Evolutionary conservation across 1,284 basidiomycete genomes (phyloP).

Genomic region (Cystobasidiaceae sp.): DNA sequence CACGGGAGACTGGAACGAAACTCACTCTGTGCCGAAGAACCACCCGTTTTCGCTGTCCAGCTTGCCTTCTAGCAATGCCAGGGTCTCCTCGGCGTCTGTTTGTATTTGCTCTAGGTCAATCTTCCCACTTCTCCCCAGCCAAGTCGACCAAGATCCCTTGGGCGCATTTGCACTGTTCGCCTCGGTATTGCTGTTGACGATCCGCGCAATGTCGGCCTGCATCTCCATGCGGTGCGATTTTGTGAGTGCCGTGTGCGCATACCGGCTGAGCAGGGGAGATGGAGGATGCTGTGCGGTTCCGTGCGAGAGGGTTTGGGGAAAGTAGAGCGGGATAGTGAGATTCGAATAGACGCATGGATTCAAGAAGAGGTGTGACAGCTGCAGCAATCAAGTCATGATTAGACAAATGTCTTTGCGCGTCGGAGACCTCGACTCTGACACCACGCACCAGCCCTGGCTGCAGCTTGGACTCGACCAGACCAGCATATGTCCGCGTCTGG

Average conservation of each 20-base stretch:
- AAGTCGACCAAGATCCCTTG: neutral
- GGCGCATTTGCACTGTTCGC: no score
- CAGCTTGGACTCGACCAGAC: constrained; percentile 19
- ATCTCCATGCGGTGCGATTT: constrained; percentile 17
- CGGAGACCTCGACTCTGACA: no score
- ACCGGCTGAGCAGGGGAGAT: constrained; percentile 13
- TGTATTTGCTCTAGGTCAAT: constrained; percentile 25
- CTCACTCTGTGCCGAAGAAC: constrained; percentile 30
- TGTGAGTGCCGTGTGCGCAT: constrained; percentile 9
- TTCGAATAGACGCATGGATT: constrained; percentile 15
- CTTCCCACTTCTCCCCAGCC: constrained; percentile 13
- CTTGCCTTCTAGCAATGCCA: constrained; percentile 22
- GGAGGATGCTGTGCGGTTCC: constrained; percentile 23
- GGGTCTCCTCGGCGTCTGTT: constrained; percentile 11
- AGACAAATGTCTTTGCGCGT: neutral
- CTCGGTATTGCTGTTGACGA: no score
- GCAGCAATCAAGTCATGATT: no score
- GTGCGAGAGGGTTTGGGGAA: constrained; percentile 24
- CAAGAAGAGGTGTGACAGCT: constrained; percentile 30
- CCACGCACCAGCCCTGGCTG: constrained; percentile 22
- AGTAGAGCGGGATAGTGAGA: constrained; percentile 25
- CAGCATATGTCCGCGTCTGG: constrained; percentile 14
- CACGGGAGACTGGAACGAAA: neutral
- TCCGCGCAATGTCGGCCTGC: constrained; percentile 16
- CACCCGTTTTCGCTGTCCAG: constrained; percentile 16